phyloP scores from a whole-genome alignment of 1,284 basidiomycete species.

The Cutaneotrichosporon sp. region DNA sequence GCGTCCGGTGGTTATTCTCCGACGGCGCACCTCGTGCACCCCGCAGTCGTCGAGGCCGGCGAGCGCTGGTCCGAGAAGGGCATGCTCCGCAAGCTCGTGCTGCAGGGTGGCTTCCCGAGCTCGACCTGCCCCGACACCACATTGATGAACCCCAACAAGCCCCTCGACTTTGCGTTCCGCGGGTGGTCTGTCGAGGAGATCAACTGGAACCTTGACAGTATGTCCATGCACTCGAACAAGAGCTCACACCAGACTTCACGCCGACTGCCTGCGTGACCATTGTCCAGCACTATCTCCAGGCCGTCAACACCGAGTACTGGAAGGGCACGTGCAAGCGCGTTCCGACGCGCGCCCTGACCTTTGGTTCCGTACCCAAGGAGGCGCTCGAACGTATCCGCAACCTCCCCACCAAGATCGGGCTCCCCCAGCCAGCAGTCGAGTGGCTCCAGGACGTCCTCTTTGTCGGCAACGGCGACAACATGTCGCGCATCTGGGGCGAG shows the following conservation, averaged over 20 bases:
- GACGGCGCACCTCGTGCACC: constrained; percentile 8
- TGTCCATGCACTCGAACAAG: not conserved
- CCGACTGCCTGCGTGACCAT: constrained; percentile 1
- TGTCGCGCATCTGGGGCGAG: constrained; percentile 8
- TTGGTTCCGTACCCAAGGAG: not conserved
- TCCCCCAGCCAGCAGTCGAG: constrained; percentile 2
- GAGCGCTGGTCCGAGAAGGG: constrained; percentile 5
- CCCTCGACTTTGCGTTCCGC: constrained; percentile 7
- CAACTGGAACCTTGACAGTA: constrained; percentile 7
- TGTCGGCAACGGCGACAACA: constrained; percentile 2
- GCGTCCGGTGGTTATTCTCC: constrained; percentile 1
- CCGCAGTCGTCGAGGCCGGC: constrained; percentile 1
- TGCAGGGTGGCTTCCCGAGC: constrained; percentile 9
- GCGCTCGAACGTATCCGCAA: constrained; percentile 5
- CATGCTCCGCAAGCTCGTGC: constrained; percentile 2
- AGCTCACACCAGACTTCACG: constrained; percentile 1
- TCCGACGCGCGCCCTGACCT: constrained; percentile 3
- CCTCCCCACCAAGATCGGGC: constrained; percentile 2
- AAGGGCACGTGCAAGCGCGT: not conserved
- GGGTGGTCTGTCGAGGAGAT: constrained; percentile 6
- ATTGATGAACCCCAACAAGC: not conserved
- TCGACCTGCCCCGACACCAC: not conserved
- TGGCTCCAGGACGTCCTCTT: constrained; percentile 9
- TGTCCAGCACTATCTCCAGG: constrained; percentile 7
- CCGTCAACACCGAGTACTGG: constrained; percentile 1